Percentiles rank a stretch among this genome's conserved stretches.
These are phyloP conservation scores for Cephalotrichum gorgonifer DNA, from an alignment of 2,329 filamentous ascomycete genomes.

Conservation along the genomic window DNA sequence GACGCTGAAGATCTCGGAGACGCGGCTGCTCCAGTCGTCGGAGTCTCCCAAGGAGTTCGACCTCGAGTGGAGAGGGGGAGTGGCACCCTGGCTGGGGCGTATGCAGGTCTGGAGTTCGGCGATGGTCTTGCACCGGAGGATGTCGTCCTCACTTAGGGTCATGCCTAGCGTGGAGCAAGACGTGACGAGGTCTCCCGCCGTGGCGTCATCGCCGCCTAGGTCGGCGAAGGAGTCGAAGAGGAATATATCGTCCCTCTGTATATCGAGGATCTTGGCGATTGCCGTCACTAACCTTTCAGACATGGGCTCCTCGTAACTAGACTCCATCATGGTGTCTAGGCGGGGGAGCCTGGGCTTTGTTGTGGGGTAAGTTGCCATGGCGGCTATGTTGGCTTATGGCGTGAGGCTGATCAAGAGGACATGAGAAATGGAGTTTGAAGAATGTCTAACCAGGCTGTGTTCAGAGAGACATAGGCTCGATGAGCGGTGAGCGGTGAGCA, in stretches of 20 bases:
- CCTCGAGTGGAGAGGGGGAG: neutral
- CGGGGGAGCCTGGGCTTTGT: constrained; percentile 11
- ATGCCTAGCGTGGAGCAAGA: constrained; percentile 25
- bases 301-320: constrained; percentile 9
- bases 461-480: neutral
- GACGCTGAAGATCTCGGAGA: constrained; percentile 11
- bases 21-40: constrained; percentile 7
- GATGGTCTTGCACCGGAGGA: constrained; percentile 30
- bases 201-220: constrained; percentile 27
- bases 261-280: constrained; percentile 24
- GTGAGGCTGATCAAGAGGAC: neutral
- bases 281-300: constrained; percentile 21
- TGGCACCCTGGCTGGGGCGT: constrained; percentile 13
- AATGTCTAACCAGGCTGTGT: constrained; percentile 3
- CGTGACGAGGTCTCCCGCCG: constrained; percentile 21
- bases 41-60: constrained; percentile 1
- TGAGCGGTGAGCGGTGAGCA: no score
- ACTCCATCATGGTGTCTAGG: constrained; percentile 13
- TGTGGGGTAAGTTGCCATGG: constrained; percentile 3
- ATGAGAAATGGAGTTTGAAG: neutral
- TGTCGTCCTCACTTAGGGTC: constrained; percentile 24
- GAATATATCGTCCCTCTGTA: constrained; percentile 19
- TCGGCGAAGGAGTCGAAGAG: constrained; percentile 32
- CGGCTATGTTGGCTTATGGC: neutral
- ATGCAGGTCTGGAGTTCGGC: constrained; percentile 33